Evolutionary conservation across 331 rosid genomes (phyloP).

Genomic region (Telfairia occidentalis): DNA sequence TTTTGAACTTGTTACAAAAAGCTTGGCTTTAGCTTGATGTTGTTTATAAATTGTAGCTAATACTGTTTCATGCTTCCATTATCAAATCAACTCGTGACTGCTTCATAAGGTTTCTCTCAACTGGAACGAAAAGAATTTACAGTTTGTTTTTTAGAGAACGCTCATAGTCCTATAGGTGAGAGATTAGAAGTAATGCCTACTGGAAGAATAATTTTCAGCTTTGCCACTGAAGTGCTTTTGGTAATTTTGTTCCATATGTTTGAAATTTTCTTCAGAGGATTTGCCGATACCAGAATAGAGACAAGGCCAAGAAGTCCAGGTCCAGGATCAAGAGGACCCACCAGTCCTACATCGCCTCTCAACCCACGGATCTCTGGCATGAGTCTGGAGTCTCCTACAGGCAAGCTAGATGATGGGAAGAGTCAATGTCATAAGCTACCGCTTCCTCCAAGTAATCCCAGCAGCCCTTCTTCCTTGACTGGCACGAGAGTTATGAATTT

Average conservation of each 20-base stretch:
- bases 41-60: not conserved
- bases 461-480: slow-evolving; percentile 55
- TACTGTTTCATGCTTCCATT: not conserved
- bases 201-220: not conserved
- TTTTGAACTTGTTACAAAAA: not conserved
- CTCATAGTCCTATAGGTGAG: slow-evolving; percentile 3
- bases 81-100: slow-evolving; percentile 4
- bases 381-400: slow-evolving; percentile 63
- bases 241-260: slow-evolving; percentile 6
- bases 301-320: slow-evolving; percentile 71
- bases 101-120: slow-evolving; percentile 8
- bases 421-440: slow-evolving; percentile 67
- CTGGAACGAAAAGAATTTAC: slow-evolving; percentile 9
- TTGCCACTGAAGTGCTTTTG: not conserved
- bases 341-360: slow-evolving; percentile 91
- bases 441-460: slow-evolving; percentile 83
- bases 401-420: slow-evolving; percentile 72
- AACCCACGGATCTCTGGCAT: slow-evolving; percentile 38
- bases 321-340: slow-evolving; percentile 66
- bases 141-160: not conserved
- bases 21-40: not conserved
- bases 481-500: slow-evolving; percentile 23
- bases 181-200: slow-evolving; percentile 4
- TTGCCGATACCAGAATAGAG: slow-evolving; percentile 36
- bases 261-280: slow-evolving; percentile 37